Evolutionary conservation across 2,329 filamentous ascomycete species (phyloP), one percentile per base, ranked within the genome.

Genomic region (Calonectria henricotiae): DNA sequence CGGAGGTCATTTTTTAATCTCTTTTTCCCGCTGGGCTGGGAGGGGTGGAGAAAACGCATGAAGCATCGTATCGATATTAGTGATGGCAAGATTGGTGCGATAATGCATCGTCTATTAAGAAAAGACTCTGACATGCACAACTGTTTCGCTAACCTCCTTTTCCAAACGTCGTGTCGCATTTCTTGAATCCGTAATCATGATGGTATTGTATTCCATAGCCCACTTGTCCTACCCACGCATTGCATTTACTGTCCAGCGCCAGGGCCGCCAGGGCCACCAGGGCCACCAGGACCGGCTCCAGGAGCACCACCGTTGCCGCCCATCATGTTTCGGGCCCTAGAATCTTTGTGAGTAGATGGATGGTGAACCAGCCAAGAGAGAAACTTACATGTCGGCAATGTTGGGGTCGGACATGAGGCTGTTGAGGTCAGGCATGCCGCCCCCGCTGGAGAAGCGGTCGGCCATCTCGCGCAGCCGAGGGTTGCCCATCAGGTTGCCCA

Each of bases 401-500:
- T 85, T 93, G 58, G 96, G 96, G 81, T 99, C 96, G 74, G 91
- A 92, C 96, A 99, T 98, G 82, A 99, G 85, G 74, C 88, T 88
- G 67, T 89, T 88, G 79, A 98, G 86, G 82, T 98, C 94, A 8
- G 96, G 96, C 93, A 98, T 95, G 62, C 96, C 96, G 63, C 93
- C 93, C 49, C 93, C 93, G 65, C 87, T 86, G 71, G 89, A 90
- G 80, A 97, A 95, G 77, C 89, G 90, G 79, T 93, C 91, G 54
- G 94, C 95, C 94, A 98, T 96, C 80, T 97, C 91, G 67, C 94
- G 89, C 72, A 98, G 85, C 71, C 92, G 90, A 3, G 96, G 96
- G 86, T 99, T 98, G 87, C 87, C 94, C 95, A 99, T 98, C 69
- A 99, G 84, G 82, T 95, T 96, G 81, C 87, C 89, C 90, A 98